Evolutionary conservation across 176 grass and related monocot species (phyloP).

Genomic region (Echinochloa phyllopogon): DNA sequence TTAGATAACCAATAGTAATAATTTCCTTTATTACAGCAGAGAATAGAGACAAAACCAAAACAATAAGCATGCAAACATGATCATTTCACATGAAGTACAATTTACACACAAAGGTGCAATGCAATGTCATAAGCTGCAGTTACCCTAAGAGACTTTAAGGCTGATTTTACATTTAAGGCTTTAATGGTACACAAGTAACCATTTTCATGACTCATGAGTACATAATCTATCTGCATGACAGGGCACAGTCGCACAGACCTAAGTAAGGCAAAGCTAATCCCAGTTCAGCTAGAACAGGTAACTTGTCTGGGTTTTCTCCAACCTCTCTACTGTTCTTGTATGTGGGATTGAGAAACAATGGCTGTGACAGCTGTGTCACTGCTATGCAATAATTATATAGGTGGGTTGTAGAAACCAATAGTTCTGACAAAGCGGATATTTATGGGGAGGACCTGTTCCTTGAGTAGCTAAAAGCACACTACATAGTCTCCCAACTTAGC

Average conservation of each 20-base stretch:
- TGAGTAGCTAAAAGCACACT: background rate
- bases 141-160: background rate
- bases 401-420: background rate
- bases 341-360: background rate
- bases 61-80: slow-evolving; percentile 18
- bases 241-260: background rate
- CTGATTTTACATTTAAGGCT: background rate
- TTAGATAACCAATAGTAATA: slow-evolving; percentile 35
- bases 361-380: background rate
- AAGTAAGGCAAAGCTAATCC: background rate
- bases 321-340: background rate
- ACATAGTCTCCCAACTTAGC: background rate
- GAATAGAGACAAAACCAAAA: background rate
- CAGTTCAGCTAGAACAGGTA: background rate
- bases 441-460: background rate
- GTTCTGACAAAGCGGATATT: background rate
- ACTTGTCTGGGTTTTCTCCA: background rate
- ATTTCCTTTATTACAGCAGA: slow-evolving; percentile 23
- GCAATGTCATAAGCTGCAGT: slow-evolving; percentile 15
- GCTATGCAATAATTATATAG: background rate
- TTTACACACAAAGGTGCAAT: background rate
- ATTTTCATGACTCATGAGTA: background rate
- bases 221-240: background rate
- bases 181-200: slow-evolving; percentile 8
- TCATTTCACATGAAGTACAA: background rate